Conservation (phyloP, 495 filamentous ascomycete species). For the Aspergillus haitiensis region DNA sequence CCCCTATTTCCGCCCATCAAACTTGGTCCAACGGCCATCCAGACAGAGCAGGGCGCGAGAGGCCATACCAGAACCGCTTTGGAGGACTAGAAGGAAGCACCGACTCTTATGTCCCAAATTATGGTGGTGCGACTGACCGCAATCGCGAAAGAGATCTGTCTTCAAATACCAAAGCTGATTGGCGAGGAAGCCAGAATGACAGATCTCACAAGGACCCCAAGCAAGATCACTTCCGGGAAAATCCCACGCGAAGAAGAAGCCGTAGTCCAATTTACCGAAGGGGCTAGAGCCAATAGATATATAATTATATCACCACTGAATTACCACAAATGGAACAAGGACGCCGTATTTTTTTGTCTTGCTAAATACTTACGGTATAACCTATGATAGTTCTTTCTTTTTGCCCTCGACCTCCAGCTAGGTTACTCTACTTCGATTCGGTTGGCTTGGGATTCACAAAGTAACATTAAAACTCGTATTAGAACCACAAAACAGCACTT, state of each 20-base stretch:
- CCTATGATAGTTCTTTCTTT: too few relatives aligned
- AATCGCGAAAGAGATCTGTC: slow-evolving; percentile 27
- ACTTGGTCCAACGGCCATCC: slow-evolving; percentile 32
- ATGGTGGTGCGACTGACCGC: slow-evolving; percentile 30
- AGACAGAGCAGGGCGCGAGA: slow-evolving; percentile 36
- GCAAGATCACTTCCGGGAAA: slow-evolving; percentile 38
- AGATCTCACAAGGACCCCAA: slow-evolving; percentile 22
- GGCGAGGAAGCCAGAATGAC: slow-evolving; percentile 25
- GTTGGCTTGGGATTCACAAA: too few relatives aligned
- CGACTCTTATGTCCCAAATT: slow-evolving; percentile 46
- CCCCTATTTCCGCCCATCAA: slow-evolving; percentile 34
- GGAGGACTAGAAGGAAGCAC: slow-evolving; percentile 31
- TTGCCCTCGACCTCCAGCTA: too few relatives aligned
- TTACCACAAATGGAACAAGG: background rate
- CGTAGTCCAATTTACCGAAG: slow-evolving; percentile 41
- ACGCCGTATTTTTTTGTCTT: background rate
- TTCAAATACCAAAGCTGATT: slow-evolving; percentile 23
- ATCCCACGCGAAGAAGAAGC: slow-evolving; percentile 37
- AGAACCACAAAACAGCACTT: too few relatives aligned
- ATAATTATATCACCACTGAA: slow-evolving; percentile 19
- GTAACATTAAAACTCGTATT: too few relatives aligned
- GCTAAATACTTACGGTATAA: too few relatives aligned
- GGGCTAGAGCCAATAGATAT: slow-evolving; percentile 18
- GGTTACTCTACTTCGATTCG: background rate
- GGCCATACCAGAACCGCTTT: slow-evolving; percentile 28